Percentiles rank a stretch among this genome's conserved stretches.
Conservation (phyloP, 1,284 basidiomycete genomes). For the Lentinula novae-zelandiae region DNA sequence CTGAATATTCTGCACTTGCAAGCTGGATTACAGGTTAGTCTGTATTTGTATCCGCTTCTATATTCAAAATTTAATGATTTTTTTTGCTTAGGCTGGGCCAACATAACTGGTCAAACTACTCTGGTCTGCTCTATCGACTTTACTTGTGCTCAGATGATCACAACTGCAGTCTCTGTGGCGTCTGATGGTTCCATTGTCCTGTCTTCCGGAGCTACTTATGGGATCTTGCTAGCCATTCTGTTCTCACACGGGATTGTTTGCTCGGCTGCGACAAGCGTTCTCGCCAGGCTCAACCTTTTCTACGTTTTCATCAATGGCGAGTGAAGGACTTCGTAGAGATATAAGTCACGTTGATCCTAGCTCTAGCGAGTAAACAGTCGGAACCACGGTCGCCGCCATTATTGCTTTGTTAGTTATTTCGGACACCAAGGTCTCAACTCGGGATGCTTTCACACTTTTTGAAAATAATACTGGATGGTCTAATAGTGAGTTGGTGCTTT, state of each 20-base stretch:
- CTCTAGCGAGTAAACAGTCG: constrained; percentile 34
- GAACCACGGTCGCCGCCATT: constrained; percentile 58
- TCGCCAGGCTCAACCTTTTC: constrained; percentile 66
- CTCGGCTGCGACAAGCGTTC: constrained; percentile 61
- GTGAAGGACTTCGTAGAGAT: constrained; percentile 16
- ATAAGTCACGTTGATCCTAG: constrained; percentile 12
- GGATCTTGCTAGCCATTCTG: constrained; percentile 60
- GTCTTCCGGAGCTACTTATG: constrained; percentile 61
- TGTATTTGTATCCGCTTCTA: background rate
- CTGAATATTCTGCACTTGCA: constrained; percentile 53
- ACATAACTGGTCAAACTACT: constrained; percentile 55
- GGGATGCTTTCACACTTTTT: constrained; percentile 63
- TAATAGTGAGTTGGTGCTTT: constrained; percentile 38
- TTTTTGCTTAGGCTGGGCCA: constrained; percentile 46
- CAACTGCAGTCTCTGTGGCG: constrained; percentile 61
- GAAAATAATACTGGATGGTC: constrained; percentile 72
- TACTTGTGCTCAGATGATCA: constrained; percentile 75
- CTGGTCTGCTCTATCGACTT: constrained; percentile 75
- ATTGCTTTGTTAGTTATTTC: constrained; percentile 55
- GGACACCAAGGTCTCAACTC: constrained; percentile 55
- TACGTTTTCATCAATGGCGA: constrained; percentile 62
- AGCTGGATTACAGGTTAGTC: constrained; percentile 63
- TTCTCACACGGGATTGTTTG: constrained; percentile 65
- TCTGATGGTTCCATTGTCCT: constrained; percentile 49
- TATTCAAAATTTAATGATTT: background rate